Evolutionary conservation across 805 yeast genomes (phyloP).

Genomic region (Lachancea sp.): DNA sequence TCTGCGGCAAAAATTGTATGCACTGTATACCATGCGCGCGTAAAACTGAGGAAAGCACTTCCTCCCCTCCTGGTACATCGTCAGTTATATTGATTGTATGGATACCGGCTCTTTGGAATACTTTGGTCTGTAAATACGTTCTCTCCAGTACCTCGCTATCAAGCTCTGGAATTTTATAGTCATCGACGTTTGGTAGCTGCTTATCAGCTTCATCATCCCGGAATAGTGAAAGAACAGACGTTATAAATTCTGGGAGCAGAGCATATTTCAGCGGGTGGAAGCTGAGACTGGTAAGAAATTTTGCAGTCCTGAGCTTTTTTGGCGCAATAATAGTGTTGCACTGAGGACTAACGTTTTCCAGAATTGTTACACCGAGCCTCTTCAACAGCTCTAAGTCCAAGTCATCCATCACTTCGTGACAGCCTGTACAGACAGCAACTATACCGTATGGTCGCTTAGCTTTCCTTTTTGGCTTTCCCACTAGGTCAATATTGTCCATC

Average conservation of each 20-base stretch:
- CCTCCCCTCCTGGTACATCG: slow-evolving; percentile 28
- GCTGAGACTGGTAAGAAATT: slow-evolving; percentile 68
- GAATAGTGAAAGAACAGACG: slow-evolving; percentile 38
- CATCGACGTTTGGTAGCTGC: slow-evolving; percentile 20
- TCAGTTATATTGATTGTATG: slow-evolving; percentile 19
- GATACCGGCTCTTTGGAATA: slow-evolving; percentile 25
- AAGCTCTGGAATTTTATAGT: slow-evolving; percentile 33
- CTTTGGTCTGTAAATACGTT: slow-evolving; percentile 17
- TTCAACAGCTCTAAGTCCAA: slow-evolving; percentile 40
- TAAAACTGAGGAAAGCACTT: slow-evolving; percentile 23
- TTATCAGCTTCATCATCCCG: slow-evolving; percentile 13
- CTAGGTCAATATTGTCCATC: slow-evolving; percentile 5
- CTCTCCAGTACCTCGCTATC: slow-evolving; percentile 21
- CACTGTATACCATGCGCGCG: slow-evolving; percentile 25
- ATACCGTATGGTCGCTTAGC: slow-evolving; percentile 35
- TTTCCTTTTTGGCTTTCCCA: slow-evolving; percentile 2
- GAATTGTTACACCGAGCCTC: slow-evolving; percentile 52
- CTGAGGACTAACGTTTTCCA: slow-evolving; percentile 33
- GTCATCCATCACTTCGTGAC: slow-evolving; percentile 43
- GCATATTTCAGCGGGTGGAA: slow-evolving; percentile 44
- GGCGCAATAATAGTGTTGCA: slow-evolving; percentile 67
- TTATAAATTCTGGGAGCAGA: slow-evolving; percentile 49
- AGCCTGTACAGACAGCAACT: slow-evolving; percentile 57
- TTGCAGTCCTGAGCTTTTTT: slow-evolving; percentile 75
- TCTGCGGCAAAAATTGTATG: slow-evolving; percentile 18